Percentiles rank a stretch among this genome's conserved stretches.
These are phyloP conservation scores for Phlebiopsis flavidoalba DNA, from an alignment of 768 basidiomycete genomes.

Conservation along the genomic window DNA sequence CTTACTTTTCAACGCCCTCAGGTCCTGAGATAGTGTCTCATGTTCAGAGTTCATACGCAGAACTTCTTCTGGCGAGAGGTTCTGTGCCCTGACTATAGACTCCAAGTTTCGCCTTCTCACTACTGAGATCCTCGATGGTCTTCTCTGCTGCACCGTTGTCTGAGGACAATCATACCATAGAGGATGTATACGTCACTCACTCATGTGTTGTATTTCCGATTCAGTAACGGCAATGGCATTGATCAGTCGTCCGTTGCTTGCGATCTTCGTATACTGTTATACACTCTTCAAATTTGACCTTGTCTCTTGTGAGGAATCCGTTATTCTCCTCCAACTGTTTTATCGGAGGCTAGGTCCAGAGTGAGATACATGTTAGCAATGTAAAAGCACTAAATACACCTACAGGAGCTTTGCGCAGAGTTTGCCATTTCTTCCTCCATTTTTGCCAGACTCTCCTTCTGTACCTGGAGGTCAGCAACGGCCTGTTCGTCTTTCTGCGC, in stretches of 20 bases:
- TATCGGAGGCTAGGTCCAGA: slow-evolving; percentile 38
- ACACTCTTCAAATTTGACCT: slow-evolving; percentile 74
- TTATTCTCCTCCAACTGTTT: slow-evolving; percentile 59
- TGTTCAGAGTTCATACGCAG: slow-evolving; percentile 87
- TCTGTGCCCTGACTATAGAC: slow-evolving; percentile 76
- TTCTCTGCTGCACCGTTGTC: not conserved
- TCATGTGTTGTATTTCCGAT: slow-evolving; percentile 51
- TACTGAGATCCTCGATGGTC: slow-evolving; percentile 45
- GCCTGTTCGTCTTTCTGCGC: slow-evolving; percentile 71
- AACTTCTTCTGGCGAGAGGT: slow-evolving; percentile 89
- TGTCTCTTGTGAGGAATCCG: slow-evolving; percentile 62
- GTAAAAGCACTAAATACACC: slow-evolving; percentile 8
- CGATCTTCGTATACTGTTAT: slow-evolving; percentile 65
- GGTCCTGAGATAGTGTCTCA: slow-evolving; percentile 64
- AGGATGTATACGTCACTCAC: slow-evolving; percentile 30
- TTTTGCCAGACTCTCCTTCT: slow-evolving; percentile 41
- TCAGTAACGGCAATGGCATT: slow-evolving; percentile 66
- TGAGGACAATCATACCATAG: not conserved
- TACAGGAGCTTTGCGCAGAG: slow-evolving; percentile 61
- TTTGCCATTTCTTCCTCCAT: slow-evolving; percentile 49
- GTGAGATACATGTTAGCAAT: not conserved
- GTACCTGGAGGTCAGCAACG: slow-evolving; percentile 55
- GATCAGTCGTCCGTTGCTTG: slow-evolving; percentile 60
- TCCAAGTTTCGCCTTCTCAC: slow-evolving; percentile 60
- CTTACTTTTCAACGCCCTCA: slow-evolving; percentile 75